Evolutionary conservation across 768 basidiomycete species (phyloP).

Genomic region (Cystofilobasidium capitatum): DNA sequence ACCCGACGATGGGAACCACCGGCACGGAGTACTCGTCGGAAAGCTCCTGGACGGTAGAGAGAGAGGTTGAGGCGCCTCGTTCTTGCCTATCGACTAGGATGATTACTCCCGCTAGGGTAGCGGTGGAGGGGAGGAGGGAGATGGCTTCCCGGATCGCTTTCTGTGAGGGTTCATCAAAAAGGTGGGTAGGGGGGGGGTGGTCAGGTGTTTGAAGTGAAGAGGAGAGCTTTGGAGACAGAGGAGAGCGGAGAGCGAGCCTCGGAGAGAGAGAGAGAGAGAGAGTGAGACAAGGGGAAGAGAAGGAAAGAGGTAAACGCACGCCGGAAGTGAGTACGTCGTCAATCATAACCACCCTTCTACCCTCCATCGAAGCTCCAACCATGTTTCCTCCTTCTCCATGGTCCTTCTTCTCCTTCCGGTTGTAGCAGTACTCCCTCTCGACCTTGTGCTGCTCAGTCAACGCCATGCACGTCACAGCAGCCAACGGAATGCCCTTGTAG

Average conservation of each 20-base stretch:
- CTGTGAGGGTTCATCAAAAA: conserved; percentile 47
- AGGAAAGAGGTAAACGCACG: conserved; percentile 25
- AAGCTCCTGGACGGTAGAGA: conserved; percentile 74
- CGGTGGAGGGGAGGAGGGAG: conserved; percentile 56
- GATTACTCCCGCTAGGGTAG: conserved; percentile 78
- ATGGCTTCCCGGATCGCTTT: conserved; percentile 75
- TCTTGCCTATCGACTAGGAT: conserved; percentile 81
- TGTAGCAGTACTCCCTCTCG: conserved; percentile 74
- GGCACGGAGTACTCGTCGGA: conserved; percentile 60
- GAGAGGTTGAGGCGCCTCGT: conserved; percentile 43
- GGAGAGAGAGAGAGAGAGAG: too few species aligned
- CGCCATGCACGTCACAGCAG: conserved; percentile 68
- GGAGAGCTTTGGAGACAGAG: neutral
- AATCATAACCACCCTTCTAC: conserved; percentile 72
- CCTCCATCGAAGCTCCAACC: conserved; percentile 74
- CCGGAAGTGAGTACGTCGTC: conserved; percentile 86
- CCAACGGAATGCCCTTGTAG: conserved; percentile 93
- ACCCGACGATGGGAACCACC: conserved; percentile 69
- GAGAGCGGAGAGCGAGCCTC: neutral
- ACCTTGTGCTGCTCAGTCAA: conserved; percentile 58
- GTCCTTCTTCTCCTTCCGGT: conserved; percentile 89
- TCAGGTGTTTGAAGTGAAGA: neutral
- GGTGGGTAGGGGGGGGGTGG: neutral
- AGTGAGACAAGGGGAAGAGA: neutral
- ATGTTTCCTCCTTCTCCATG: conserved; percentile 91